phyloP scores from a whole-genome alignment of 371 early-diverging fungal species.

The Mortierella sp. region DNA sequence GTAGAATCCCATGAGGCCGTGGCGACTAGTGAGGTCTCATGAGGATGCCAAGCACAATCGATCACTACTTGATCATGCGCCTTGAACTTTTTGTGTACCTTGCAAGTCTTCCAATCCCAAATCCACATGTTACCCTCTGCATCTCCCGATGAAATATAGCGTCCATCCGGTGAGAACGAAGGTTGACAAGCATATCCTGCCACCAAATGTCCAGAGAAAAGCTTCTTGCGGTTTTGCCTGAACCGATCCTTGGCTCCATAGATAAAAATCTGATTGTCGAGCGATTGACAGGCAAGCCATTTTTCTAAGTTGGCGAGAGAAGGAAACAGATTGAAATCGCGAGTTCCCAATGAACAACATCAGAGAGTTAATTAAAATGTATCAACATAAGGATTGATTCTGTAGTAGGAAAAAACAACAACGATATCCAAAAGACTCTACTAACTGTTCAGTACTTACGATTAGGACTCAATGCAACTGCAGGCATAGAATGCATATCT shows the following conservation, averaged over 20 bases:
- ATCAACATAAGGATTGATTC: not conserved
- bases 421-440: not conserved
- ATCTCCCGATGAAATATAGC: constrained; percentile 92
- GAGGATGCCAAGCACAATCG: constrained; percentile 94
- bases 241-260: constrained; percentile 90
- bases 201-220: constrained; percentile 91
- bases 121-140: constrained; percentile 92
- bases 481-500: constrained; percentile 95
- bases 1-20: constrained; percentile 97
- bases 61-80: constrained; percentile 93
- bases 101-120: constrained; percentile 97
- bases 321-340: not conserved
- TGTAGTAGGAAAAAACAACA: not conserved
- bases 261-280: constrained; percentile 94
- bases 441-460: too few species aligned
- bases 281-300: constrained; percentile 93
- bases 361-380: not conserved
- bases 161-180: constrained; percentile 92
- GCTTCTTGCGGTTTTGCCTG: constrained; percentile 89
- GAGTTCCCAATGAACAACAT: too few species aligned
- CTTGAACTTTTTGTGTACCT: constrained; percentile 82
- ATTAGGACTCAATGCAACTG: constrained; percentile 88
- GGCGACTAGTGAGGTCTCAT: constrained; percentile 91
- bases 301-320: constrained; percentile 65
- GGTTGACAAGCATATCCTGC: constrained; percentile 97